A percentile compares a stretch with the other conserved stretches of the same genome.
These are phyloP conservation scores for Letharia lupina DNA, from an alignment of 495 filamentous ascomycete genomes.

Conservation along the genomic window DNA sequence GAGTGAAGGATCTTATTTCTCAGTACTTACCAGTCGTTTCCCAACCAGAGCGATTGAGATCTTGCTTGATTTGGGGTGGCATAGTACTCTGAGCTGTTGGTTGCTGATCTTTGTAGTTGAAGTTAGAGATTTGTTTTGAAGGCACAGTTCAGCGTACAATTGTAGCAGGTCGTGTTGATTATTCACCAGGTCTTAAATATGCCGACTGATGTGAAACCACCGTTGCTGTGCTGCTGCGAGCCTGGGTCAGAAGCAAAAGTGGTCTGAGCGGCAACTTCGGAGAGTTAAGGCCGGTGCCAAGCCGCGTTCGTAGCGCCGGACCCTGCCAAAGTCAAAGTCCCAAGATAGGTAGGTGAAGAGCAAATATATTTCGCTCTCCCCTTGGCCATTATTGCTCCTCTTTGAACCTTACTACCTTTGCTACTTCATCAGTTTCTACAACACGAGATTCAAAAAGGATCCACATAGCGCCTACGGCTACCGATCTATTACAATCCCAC, in stretches of 20 bases:
- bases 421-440: no score
- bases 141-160: neutral
- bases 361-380: neutral
- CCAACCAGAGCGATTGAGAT: slow-evolving; percentile 93
- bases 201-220: neutral
- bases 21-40: slow-evolving; percentile 73
- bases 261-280: neutral
- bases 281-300: neutral
- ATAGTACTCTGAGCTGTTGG: slow-evolving; percentile 28
- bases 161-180: neutral
- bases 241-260: neutral
- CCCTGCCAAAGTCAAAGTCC: neutral
- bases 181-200: neutral
- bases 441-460: neutral
- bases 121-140: neutral
- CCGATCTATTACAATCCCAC: slow-evolving; percentile 3
- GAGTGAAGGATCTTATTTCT: slow-evolving; percentile 46
- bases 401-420: neutral
- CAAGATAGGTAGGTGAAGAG: neutral
- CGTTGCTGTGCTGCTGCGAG: no score
- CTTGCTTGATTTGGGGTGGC: slow-evolving; percentile 81
- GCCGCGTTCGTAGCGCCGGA: neutral
- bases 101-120: neutral
- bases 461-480: no score
- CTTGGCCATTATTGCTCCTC: neutral